These are phyloP conservation scores for Gentiana macrophylla DNA, from an alignment of 257 asterid genomes.

Conservation along the genomic window DNA sequence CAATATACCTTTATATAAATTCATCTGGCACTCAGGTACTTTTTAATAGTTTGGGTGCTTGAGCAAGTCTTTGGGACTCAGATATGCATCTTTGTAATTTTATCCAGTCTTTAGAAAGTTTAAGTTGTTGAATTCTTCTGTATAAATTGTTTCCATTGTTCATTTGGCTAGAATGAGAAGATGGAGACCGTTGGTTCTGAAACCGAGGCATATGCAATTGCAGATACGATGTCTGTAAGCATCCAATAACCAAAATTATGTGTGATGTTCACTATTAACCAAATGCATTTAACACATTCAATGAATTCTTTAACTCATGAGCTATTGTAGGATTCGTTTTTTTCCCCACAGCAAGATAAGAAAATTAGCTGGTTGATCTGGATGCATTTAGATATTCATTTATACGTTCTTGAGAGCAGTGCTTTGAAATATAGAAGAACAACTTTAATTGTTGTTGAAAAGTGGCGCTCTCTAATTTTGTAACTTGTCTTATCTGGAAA, in stretches of 20 bases:
- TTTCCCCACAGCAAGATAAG: background rate
- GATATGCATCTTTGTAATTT: background rate
- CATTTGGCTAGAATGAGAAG: conserved; percentile 49
- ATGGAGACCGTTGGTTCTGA: conserved; percentile 86
- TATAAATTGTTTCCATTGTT: background rate
- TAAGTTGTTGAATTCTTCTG: background rate
- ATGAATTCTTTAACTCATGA: too few species aligned
- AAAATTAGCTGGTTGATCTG: too few species aligned
- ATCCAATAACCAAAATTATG: background rate
- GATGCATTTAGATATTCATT: too few species aligned
- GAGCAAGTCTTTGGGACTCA: background rate
- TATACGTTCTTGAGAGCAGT: too few species aligned
- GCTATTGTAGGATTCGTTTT: too few species aligned
- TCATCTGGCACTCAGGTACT: conserved; percentile 86
- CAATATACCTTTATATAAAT: conserved; percentile 81
- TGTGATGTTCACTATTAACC: too few species aligned
- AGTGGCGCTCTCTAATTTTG: conserved; percentile 4
- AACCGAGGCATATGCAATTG: conserved; percentile 83
- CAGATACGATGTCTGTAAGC: conserved; percentile 82
- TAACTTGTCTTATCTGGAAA: conserved; percentile 5
- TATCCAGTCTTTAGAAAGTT: conserved; percentile 2
- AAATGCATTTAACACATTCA: too few species aligned
- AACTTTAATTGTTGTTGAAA: background rate
- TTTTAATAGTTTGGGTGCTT: background rate
- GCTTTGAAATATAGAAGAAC: background rate